Conservation (phyloP, 1,139 yeast genomes). For the Debaryomycetaceae sp. region DNA sequence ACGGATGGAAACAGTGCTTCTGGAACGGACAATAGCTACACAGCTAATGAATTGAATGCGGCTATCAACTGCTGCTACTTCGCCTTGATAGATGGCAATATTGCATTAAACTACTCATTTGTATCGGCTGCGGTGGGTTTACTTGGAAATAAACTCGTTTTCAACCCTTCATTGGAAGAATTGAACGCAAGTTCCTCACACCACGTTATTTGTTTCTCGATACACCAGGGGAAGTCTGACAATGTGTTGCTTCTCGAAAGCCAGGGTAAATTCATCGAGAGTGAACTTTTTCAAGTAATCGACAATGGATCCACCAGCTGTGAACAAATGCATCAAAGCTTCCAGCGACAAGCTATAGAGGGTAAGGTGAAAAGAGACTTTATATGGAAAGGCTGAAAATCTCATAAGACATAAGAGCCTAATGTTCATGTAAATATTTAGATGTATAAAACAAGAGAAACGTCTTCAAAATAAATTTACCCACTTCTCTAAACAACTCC, state of each 20-base stretch:
- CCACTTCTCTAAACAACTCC: background rate
- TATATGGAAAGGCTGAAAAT: slow-evolving; percentile 42
- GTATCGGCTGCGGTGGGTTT: slow-evolving; percentile 49
- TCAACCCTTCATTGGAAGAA: slow-evolving; percentile 42
- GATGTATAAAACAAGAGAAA: background rate
- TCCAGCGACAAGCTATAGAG: slow-evolving; percentile 47
- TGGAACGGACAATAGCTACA: slow-evolving; percentile 24
- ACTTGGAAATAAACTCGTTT: slow-evolving; percentile 23
- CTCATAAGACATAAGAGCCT: background rate
- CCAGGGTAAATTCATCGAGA: slow-evolving; percentile 62
- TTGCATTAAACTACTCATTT: slow-evolving; percentile 63
- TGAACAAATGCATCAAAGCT: slow-evolving; percentile 36
- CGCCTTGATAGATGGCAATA: slow-evolving; percentile 77
- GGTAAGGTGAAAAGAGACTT: slow-evolving; percentile 51
- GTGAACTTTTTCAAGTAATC: slow-evolving; percentile 47
- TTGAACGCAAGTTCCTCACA: slow-evolving; percentile 49
- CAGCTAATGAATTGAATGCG: slow-evolving; percentile 60
- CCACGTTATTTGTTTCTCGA: slow-evolving; percentile 65
- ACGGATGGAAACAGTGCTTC: slow-evolving; percentile 44
- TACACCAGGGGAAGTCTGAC: slow-evolving; percentile 48
- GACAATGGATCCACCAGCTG: slow-evolving; percentile 47
- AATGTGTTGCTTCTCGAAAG: slow-evolving; percentile 68
- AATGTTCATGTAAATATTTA: background rate
- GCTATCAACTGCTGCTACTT: slow-evolving; percentile 69
- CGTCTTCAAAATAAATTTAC: background rate